These are phyloP conservation scores for Licmophora abbreviata DNA, from an alignment of 108 stramenopile genomes.

Conservation along the genomic window DNA sequence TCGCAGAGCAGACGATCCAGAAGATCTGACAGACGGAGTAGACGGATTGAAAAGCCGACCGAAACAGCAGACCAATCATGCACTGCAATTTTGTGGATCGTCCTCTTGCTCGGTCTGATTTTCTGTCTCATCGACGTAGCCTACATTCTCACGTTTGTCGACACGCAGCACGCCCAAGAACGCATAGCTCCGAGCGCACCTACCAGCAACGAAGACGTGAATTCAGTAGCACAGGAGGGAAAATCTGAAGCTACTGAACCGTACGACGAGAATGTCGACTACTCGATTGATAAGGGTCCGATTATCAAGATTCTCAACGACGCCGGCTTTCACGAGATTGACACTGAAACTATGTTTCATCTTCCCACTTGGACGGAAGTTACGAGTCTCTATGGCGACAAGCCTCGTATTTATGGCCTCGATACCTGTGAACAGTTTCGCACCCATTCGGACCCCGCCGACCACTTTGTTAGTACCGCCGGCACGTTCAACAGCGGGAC, in stretches of 20 bases:
- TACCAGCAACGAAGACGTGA: no score
- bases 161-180: background rate
- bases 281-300: background rate
- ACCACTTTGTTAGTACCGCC: slow-evolving; percentile 29
- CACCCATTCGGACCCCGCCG: slow-evolving; percentile 16
- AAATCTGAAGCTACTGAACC: no score
- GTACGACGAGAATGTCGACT: background rate
- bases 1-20: no score
- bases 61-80: no score
- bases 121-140: slow-evolving; percentile 4
- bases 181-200: no score
- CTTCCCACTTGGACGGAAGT: slow-evolving; percentile 34
- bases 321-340: slow-evolving; percentile 5
- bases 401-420: slow-evolving; percentile 32
- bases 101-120: background rate
- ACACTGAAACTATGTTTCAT: slow-evolving; percentile 12
- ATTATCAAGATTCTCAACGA: background rate
- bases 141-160: slow-evolving; percentile 1
- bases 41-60: no score
- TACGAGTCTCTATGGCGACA: slow-evolving; percentile 23
- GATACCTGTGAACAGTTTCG: slow-evolving; percentile 27
- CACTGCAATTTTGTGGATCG: background rate
- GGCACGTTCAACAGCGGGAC: slow-evolving; percentile 83
- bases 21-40: no score
- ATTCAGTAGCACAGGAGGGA: no score